Evolutionary conservation across 2,329 filamentous ascomycete genomes (phyloP).

Genomic region (Beauveria medogensis): DNA sequence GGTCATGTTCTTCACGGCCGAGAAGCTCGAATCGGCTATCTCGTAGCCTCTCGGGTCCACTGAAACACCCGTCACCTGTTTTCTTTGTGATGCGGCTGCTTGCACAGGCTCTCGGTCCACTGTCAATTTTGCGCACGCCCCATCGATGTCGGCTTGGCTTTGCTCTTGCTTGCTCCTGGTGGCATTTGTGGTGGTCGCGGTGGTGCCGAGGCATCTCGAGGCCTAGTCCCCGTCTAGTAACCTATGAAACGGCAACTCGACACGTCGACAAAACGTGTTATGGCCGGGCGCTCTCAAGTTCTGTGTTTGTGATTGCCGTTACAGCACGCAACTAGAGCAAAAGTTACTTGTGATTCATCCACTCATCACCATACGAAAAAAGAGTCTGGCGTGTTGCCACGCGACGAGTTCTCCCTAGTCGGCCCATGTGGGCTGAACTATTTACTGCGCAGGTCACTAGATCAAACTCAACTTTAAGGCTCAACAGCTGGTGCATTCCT

Average conservation of each 20-base stretch:
- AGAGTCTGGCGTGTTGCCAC: background rate
- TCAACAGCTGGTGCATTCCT: background rate
- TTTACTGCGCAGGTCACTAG: background rate
- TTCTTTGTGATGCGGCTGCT: background rate
- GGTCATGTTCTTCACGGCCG: background rate
- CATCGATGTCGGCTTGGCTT: background rate
- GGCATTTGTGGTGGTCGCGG: background rate
- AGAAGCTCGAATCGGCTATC: conserved; percentile 1
- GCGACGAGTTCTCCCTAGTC: background rate
- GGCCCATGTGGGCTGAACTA: background rate
- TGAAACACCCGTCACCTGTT: conserved; percentile 3
- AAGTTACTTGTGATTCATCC: background rate
- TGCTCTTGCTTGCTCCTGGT: background rate
- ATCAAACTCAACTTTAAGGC: conserved; percentile 4
- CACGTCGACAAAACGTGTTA: conserved; percentile 4
- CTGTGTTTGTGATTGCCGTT: background rate
- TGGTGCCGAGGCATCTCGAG: background rate
- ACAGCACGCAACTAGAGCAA: background rate
- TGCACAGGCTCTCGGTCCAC: background rate
- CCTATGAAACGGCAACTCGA: conserved; percentile 3
- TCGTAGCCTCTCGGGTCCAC: background rate
- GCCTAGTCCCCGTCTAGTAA: background rate
- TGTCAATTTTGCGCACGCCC: background rate
- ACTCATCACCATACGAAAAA: background rate
- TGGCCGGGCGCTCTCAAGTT: background rate